Percentiles rank a stretch among this genome's conserved stretches.
Evolutionary conservation across 768 basidiomycete genomes (phyloP).

Genomic region (Amanita jacksonii): DNA sequence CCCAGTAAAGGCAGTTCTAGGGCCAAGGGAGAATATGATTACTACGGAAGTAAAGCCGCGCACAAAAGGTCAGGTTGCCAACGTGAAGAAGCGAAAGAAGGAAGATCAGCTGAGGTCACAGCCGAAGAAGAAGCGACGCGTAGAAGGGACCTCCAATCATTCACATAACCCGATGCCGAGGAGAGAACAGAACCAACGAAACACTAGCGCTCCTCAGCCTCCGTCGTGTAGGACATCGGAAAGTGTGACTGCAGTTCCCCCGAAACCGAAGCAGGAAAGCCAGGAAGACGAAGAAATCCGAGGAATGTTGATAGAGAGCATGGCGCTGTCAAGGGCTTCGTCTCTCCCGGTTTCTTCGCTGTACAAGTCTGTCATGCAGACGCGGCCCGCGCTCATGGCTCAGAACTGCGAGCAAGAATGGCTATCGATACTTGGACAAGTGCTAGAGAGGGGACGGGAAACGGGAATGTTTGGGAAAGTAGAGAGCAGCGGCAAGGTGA

Average conservation of each 20-base stretch:
- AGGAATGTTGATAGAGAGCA: slow-evolving; percentile 61
- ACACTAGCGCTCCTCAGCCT: too few species aligned
- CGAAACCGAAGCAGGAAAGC: slow-evolving; percentile 14
- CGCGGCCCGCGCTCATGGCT: slow-evolving; percentile 41
- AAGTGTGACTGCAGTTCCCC: too few species aligned
- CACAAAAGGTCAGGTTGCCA: background rate
- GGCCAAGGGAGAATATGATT: slow-evolving; percentile 10
- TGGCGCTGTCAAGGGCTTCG: slow-evolving; percentile 66
- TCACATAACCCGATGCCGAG: too few species aligned
- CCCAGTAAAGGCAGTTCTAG: slow-evolving; percentile 5
- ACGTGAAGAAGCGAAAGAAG: slow-evolving; percentile 12
- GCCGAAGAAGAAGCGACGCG: slow-evolving; percentile 15
- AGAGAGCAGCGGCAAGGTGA: slow-evolving; percentile 55
- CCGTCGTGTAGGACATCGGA: too few species aligned
- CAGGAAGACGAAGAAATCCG: slow-evolving; percentile 35
- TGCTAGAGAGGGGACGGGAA: slow-evolving; percentile 34
- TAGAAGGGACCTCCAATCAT: too few species aligned
- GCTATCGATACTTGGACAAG: slow-evolving; percentile 36
- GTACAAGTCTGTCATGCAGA: slow-evolving; percentile 39
- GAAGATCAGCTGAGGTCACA: slow-evolving; percentile 11
- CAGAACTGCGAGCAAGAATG: slow-evolving; percentile 37
- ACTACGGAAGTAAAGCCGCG: background rate
- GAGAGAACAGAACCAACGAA: background rate
- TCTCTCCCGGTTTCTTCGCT: slow-evolving; percentile 48
- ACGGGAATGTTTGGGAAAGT: slow-evolving; percentile 68